These are phyloP conservation scores for Cyclotella baltica DNA, from an alignment of 108 stramenopile genomes.

Conservation along the genomic window DNA sequence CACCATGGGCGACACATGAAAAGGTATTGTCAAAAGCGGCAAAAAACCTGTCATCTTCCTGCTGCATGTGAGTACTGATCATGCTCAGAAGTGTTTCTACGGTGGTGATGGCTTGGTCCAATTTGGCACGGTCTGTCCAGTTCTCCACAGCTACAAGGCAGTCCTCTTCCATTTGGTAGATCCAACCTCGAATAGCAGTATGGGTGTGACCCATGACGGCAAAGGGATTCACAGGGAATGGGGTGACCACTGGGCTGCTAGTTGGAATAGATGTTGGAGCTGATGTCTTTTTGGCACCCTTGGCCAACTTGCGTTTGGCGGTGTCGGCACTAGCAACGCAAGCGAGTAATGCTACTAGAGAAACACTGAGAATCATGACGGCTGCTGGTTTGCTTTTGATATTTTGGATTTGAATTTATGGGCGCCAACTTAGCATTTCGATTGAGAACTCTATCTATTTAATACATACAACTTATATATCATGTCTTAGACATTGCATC, in stretches of 20 bases:
- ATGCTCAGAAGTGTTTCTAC: not conserved
- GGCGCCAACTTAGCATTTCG: no score
- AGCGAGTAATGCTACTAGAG: not conserved
- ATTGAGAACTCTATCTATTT: no score
- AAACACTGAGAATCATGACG: not conserved
- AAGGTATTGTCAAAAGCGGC: slow-evolving; percentile 1
- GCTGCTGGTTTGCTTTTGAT: no score
- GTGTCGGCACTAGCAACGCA: not conserved
- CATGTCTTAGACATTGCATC: no score
- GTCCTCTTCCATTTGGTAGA: slow-evolving; percentile 1
- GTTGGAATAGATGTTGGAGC: not conserved
- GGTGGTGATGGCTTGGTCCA: not conserved
- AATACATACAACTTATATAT: no score
- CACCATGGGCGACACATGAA: not conserved
- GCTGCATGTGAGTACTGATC: not conserved
- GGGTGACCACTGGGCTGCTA: not conserved
- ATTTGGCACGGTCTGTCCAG: not conserved
- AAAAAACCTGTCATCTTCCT: not conserved
- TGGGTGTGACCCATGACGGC: not conserved
- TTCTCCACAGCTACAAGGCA: not conserved
- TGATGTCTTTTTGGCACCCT: not conserved
- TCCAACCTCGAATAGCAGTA: slow-evolving; percentile 1
- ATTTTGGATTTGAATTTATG: no score
- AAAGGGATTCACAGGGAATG: not conserved
- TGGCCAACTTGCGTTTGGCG: not conserved